These are phyloP conservation scores for Blastocladiella emersonii DNA, from an alignment of 371 early-diverging fungal species.

Conservation along the genomic window DNA sequence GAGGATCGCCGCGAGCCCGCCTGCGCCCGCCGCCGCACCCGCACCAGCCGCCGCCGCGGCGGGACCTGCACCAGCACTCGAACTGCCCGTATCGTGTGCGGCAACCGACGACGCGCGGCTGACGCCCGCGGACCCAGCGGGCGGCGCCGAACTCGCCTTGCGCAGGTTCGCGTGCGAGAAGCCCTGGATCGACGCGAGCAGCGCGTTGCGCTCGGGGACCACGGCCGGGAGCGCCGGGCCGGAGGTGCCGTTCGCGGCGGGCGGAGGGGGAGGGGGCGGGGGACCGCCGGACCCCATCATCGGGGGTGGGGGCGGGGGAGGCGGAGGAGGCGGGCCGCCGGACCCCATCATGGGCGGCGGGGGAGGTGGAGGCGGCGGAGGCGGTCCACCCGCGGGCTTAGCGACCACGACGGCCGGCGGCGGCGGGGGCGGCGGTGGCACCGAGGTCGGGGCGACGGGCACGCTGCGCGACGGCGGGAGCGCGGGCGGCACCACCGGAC, in stretches of 20 bases:
- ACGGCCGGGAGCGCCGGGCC: not conserved
- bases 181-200: not conserved
- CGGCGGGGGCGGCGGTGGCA: not conserved
- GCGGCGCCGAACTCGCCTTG: not conserved
- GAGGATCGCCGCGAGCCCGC: constrained; percentile 14
- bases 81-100: not conserved
- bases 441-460: not conserved
- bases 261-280: not conserved
- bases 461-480: not conserved
- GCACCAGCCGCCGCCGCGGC: constrained; percentile 8
- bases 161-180: not conserved
- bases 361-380: too few relatives aligned
- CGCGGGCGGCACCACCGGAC: not conserved
- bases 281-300: not conserved
- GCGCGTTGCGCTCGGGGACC: not conserved
- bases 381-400: not conserved
- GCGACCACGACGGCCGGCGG: not conserved
- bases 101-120: too few relatives aligned
- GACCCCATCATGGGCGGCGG: not conserved
- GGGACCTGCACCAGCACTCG: not conserved
- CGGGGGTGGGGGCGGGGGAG: not conserved
- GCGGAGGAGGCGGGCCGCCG: not conserved
- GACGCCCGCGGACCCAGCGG: not conserved
- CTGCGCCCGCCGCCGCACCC: constrained; percentile 6
- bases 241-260: not conserved